phyloP scores from a whole-genome alignment of 208 protist genomes.

The Leishmania gerbilli region DNA sequence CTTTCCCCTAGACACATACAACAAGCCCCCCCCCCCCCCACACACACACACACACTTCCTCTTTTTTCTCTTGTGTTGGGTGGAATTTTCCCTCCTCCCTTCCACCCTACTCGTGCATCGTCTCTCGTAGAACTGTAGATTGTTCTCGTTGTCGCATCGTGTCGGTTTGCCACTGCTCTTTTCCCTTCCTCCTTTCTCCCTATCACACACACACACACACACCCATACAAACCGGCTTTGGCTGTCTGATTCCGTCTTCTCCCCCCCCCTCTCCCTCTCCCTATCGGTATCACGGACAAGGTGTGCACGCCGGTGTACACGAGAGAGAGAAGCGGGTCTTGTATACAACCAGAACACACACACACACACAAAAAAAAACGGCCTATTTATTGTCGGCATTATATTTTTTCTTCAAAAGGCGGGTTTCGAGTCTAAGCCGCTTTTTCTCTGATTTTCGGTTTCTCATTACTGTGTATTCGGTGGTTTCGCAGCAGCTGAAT shows the following conservation, averaged over 20 bases:
- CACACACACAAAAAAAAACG: neutral
- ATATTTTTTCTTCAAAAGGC: neutral
- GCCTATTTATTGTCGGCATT: neutral
- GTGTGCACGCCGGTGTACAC: neutral
- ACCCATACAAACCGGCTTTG: neutral
- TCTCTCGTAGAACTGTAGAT: neutral
- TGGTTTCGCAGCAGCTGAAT: neutral
- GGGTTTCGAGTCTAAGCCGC: neutral
- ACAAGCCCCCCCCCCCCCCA: neutral
- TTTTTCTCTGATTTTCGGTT: neutral
- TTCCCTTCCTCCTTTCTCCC: neutral
- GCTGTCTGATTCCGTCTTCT: neutral
- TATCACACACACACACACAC: neutral
- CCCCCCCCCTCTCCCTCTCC: neutral
- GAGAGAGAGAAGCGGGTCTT: neutral
- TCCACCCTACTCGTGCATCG: neutral
- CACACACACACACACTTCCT: neutral
- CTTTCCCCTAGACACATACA: neutral
- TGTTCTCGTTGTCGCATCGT: neutral
- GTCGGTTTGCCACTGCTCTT: neutral
- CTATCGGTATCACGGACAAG: no score
- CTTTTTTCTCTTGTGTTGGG: neutral
- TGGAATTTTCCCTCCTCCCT: neutral
- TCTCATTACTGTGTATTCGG: neutral
- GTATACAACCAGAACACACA: neutral